Evolutionary conservation across 805 yeast genomes (phyloP).

Genomic region (Candida namnaoensis): DNA sequence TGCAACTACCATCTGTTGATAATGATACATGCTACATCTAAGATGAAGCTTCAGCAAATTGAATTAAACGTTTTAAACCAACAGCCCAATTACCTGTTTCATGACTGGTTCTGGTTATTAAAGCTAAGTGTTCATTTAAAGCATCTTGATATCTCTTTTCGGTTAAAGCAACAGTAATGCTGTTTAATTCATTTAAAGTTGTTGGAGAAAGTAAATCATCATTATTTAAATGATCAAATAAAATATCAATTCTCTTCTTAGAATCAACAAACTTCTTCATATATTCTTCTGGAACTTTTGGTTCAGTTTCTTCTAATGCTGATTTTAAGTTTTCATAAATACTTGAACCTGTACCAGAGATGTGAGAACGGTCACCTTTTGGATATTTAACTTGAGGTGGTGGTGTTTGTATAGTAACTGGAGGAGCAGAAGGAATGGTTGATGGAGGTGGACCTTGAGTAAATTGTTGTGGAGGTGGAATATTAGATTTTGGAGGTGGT

Average conservation of each 20-base stretch:
- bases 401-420: conserved; percentile 6
- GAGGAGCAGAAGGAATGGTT: conserved; percentile 10
- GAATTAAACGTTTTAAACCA: conserved; percentile 83
- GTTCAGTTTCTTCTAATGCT: conserved; percentile 55
- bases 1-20: too few species aligned
- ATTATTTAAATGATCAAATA: conserved; percentile 73
- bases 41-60: conserved; percentile 48
- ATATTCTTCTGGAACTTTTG: conserved; percentile 67
- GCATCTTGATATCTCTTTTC: conserved; percentile 55
- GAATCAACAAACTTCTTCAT: conserved; percentile 70
- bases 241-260: conserved; percentile 67
- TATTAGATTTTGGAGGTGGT: too few species aligned
- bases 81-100: conserved; percentile 90
- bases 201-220: conserved; percentile 53
- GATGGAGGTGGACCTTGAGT: too few species aligned
- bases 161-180: conserved; percentile 41
- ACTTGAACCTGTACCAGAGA: conserved; percentile 48
- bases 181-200: conserved; percentile 44
- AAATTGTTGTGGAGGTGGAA: too few species aligned
- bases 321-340: conserved; percentile 48
- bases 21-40: too few species aligned
- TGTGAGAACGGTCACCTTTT: conserved; percentile 60
- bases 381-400: conserved; percentile 31
- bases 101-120: conserved; percentile 54
- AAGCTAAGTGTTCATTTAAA: conserved; percentile 38